A percentile compares a stretch with the other conserved stretches of the same genome.
Evolutionary conservation across 2,329 filamentous ascomycete species (phyloP).

Genomic region (Fusarium guadeloupense): DNA sequence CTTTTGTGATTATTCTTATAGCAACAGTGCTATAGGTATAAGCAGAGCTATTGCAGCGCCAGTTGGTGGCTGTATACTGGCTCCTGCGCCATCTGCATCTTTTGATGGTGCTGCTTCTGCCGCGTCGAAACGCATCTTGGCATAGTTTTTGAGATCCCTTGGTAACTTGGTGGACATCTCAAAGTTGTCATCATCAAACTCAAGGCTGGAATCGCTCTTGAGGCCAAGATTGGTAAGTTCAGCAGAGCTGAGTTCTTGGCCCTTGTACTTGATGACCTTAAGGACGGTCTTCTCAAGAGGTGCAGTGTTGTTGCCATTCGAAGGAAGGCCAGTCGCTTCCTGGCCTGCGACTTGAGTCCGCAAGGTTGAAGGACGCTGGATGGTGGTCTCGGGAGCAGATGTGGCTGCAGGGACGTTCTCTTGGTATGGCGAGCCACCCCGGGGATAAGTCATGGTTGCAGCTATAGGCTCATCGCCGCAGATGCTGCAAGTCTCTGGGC

Average conservation of each 20-base stretch:
- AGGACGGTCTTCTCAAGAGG: slow-evolving; percentile 28
- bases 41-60: slow-evolving; percentile 16
- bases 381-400: neutral
- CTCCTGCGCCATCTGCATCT: slow-evolving; percentile 11
- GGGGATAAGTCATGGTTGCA: slow-evolving; percentile 42
- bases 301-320: neutral
- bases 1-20: slow-evolving; percentile 4
- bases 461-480: slow-evolving; percentile 36
- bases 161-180: neutral
- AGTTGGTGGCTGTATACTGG: slow-evolving; percentile 4
- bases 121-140: slow-evolving; percentile 11
- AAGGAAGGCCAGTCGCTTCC: slow-evolving; percentile 17
- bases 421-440: slow-evolving; percentile 35
- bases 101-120: slow-evolving; percentile 12
- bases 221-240: slow-evolving; percentile 17
- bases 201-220: neutral
- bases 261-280: slow-evolving; percentile 19
- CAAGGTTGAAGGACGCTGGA: slow-evolving; percentile 26
- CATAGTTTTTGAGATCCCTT: slow-evolving; percentile 8
- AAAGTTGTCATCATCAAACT: neutral
- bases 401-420: slow-evolving; percentile 20
- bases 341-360: slow-evolving; percentile 19
- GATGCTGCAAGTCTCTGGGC: slow-evolving; percentile 28
- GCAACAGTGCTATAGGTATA: slow-evolving; percentile 25
- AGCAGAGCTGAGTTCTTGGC: neutral